Conservation (phyloP, 2,329 filamentous ascomycete species). For the Mycosphaerella sp. region DNA sequence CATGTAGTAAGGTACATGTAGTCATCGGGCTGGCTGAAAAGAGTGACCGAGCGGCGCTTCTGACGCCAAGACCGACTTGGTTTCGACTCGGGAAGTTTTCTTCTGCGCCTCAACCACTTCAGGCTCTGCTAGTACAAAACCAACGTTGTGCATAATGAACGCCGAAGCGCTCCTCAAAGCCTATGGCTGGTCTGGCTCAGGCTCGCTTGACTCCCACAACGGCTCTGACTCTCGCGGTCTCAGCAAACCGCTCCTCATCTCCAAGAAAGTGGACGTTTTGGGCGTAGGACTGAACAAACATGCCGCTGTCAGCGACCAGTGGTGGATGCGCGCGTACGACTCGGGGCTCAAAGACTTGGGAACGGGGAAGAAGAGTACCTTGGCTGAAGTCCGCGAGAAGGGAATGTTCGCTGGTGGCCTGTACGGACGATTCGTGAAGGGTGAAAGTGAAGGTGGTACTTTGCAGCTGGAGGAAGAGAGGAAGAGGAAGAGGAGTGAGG, state of each 20-base stretch:
- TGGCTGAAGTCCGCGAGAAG: constrained; percentile 43
- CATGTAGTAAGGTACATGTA: too few species aligned
- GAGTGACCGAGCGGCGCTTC: too few species aligned
- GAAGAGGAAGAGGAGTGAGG: constrained; percentile 16
- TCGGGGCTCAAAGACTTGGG: constrained; percentile 74
- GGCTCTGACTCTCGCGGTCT: constrained; percentile 58
- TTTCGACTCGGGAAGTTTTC: background rate
- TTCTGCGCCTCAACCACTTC: background rate
- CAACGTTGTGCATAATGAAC: constrained; percentile 56
- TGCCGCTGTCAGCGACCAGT: constrained; percentile 65
- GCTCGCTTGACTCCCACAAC: constrained; percentile 69
- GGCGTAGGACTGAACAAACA: constrained; percentile 74
- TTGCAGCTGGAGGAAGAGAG: constrained; percentile 34
- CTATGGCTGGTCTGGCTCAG: constrained; percentile 85
- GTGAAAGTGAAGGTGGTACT: constrained; percentile 70
- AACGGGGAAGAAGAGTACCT: constrained; percentile 53
- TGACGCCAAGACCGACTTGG: too few species aligned
- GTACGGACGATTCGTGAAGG: constrained; percentile 79
- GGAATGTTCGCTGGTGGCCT: constrained; percentile 51
- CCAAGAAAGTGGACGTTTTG: constrained; percentile 71
- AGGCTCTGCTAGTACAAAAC: background rate
- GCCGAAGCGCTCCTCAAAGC: constrained; percentile 73
- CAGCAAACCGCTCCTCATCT: constrained; percentile 73
- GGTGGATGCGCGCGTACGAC: constrained; percentile 96
- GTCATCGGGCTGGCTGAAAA: too few species aligned